A percentile compares a stretch with the other conserved stretches of the same genome.
phyloP scores from a whole-genome alignment of 2,329 filamentous ascomycete species.

The Penicillium sp. region DNA sequence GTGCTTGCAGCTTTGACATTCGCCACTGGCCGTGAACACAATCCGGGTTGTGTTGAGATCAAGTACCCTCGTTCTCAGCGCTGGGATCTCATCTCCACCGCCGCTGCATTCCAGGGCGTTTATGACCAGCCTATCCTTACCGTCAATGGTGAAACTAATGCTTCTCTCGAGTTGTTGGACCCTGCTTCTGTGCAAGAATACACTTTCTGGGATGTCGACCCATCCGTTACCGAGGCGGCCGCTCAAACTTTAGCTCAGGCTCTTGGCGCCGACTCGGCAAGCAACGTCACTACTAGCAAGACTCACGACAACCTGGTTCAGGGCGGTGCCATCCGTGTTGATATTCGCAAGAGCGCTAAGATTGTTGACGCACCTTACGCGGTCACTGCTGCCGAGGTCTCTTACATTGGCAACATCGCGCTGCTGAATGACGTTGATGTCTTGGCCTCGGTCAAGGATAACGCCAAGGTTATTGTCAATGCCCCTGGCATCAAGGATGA shows the following conservation, averaged over 20 bases:
- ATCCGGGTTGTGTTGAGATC: constrained; percentile 71
- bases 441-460: constrained; percentile 65
- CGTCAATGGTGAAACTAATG: constrained; percentile 29
- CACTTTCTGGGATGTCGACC: constrained; percentile 88
- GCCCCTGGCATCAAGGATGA: constrained; percentile 80
- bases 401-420: constrained; percentile 74
- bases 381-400: constrained; percentile 73
- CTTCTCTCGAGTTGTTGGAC: constrained; percentile 55
- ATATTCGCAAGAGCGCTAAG: constrained; percentile 80
- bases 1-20: constrained; percentile 84
- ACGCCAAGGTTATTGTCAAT: constrained; percentile 72
- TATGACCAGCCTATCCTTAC: constrained; percentile 43
- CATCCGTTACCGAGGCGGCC: constrained; percentile 65
- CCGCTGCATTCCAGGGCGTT: constrained; percentile 48
- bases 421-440: constrained; percentile 77
- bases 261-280: constrained; percentile 59
- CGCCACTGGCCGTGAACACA: constrained; percentile 62
- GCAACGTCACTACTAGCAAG: constrained; percentile 60
- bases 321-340: constrained; percentile 78
- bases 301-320: constrained; percentile 63
- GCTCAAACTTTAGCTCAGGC: constrained; percentile 62
- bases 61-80: constrained; percentile 79
- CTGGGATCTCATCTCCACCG: constrained; percentile 56
- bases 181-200: constrained; percentile 69
- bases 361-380: constrained; percentile 82